A percentile compares a stretch with the other conserved stretches of the same genome.
Evolutionary conservation across 2,329 filamentous ascomycete species (phyloP).

Genomic region (Exserohilum turcica): DNA sequence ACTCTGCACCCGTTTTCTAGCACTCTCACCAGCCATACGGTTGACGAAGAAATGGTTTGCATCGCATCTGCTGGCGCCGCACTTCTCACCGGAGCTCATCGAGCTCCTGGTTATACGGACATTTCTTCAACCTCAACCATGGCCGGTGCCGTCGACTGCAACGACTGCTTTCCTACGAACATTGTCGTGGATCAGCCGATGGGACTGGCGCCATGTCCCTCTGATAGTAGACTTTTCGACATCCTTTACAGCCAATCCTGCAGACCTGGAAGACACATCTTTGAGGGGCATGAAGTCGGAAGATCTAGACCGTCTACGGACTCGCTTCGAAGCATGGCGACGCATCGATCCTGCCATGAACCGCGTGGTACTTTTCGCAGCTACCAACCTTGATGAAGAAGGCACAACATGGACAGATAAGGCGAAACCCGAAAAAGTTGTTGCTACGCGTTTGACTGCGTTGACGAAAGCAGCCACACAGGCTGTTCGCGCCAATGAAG

Average conservation of each 20-base stretch:
- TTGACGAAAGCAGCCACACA: constrained; percentile 73
- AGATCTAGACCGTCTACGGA: constrained; percentile 67
- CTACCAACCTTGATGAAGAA: constrained; percentile 75
- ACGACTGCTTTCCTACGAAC: constrained; percentile 82
- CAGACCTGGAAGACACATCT: constrained; percentile 24
- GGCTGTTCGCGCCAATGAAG: constrained; percentile 56
- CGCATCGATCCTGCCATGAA: constrained; percentile 90
- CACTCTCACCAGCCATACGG: constrained; percentile 81
- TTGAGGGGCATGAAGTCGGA: constrained; percentile 58
- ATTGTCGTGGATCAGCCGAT: constrained; percentile 77
- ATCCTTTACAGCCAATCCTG: constrained; percentile 24
- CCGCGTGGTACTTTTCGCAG: constrained; percentile 77
- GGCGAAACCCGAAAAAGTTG: constrained; percentile 73
- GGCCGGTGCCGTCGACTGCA: constrained; percentile 74
- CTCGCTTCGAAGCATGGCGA: constrained; percentile 81
- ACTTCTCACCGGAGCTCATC: constrained; percentile 79
- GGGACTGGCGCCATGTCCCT: constrained; percentile 89
- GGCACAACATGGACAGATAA: constrained; percentile 81
- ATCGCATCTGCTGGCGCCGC: constrained; percentile 75
- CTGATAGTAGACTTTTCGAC: constrained; percentile 75
- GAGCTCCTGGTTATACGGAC: constrained; percentile 79
- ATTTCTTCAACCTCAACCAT: constrained; percentile 83
- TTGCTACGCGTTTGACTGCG: constrained; percentile 80
- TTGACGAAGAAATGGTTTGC: constrained; percentile 90
- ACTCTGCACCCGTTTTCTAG: constrained; percentile 77